These are phyloP conservation scores for Epichloe sylvatica DNA, from an alignment of 2,329 filamentous ascomycete species.

Conservation along the genomic window DNA sequence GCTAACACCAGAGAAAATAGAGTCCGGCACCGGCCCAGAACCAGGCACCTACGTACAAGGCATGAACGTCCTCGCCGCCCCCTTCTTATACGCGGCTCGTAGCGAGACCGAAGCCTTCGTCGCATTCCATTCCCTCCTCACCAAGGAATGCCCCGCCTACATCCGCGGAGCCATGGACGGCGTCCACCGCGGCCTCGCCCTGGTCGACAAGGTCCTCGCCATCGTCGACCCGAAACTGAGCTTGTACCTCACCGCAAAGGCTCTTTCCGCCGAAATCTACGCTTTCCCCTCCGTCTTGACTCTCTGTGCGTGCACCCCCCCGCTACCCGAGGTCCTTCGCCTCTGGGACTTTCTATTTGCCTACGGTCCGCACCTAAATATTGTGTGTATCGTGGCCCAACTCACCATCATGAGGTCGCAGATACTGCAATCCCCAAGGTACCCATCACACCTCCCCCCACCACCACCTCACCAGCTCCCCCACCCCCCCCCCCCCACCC, in stretches of 20 bases:
- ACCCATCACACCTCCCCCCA: no score
- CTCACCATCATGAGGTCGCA: slow-evolving; percentile 76
- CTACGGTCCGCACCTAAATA: slow-evolving; percentile 87
- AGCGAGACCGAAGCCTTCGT: slow-evolving; percentile 93
- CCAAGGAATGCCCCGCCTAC: slow-evolving; percentile 79
- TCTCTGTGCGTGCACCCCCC: slow-evolving; percentile 88
- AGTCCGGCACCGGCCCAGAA: slow-evolving; percentile 42
- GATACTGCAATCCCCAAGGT: slow-evolving; percentile 75
- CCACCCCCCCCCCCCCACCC: no score
- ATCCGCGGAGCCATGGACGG: slow-evolving; percentile 94
- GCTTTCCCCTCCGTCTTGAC: slow-evolving; percentile 92
- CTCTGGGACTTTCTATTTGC: slow-evolving; percentile 97
- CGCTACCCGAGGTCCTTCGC: slow-evolving; percentile 78
- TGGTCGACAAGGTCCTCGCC: slow-evolving; percentile 84
- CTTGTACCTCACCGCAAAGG: slow-evolving; percentile 69
- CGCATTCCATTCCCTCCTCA: slow-evolving; percentile 78
- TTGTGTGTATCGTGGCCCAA: slow-evolving; percentile 92
- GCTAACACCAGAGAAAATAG: slow-evolving; percentile 44
- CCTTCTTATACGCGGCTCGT: slow-evolving; percentile 85
- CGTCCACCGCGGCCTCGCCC: slow-evolving; percentile 77
- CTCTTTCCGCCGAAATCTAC: slow-evolving; percentile 85
- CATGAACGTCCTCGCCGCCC: slow-evolving; percentile 95
- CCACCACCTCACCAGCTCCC: no score
- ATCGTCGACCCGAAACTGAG: slow-evolving; percentile 85
- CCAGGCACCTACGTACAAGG: slow-evolving; percentile 90